Conservation (phyloP, 225 moss, liverwort and hornwort species). For the Takakia lepidozioides region DNA sequence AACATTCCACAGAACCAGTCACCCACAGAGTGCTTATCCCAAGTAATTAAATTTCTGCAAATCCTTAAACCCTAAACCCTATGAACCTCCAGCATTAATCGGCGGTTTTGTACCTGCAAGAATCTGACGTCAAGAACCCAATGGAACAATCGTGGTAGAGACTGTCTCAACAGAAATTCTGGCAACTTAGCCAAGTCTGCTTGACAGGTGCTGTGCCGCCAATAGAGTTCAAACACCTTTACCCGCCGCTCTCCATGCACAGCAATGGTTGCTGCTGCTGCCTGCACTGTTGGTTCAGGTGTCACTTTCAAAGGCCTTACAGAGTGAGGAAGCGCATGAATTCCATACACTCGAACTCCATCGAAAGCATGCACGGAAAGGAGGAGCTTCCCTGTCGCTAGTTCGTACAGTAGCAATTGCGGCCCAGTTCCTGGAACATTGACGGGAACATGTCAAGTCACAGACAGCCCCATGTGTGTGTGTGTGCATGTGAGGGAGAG, state of each 20-base stretch:
- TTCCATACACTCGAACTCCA: conserved; percentile 85
- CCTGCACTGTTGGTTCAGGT: conserved; percentile 7
- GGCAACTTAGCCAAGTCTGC: no score
- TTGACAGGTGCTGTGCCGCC: background rate
- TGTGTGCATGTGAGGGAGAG: no score
- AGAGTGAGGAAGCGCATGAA: conserved; percentile 26
- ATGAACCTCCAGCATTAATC: no score
- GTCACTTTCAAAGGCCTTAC: background rate
- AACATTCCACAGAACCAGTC: no score
- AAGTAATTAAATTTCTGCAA: no score
- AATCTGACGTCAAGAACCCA: conserved; percentile 86
- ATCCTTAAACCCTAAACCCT: no score
- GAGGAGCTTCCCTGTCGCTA: conserved; percentile 46
- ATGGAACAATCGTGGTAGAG: conserved; percentile 73
- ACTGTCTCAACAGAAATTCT: conserved; percentile 31
- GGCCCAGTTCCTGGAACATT: conserved; percentile 88
- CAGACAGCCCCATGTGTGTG: no score
- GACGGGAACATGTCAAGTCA: no score
- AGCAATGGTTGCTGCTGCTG: conserved; percentile 41
- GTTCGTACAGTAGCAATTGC: conserved; percentile 69
- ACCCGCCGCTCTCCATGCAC: conserved; percentile 88
- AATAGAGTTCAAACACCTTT: conserved; percentile 54
- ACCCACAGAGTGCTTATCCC: no score
- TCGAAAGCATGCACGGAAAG: conserved; percentile 58
- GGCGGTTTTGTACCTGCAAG: conserved; percentile 75